Evolutionary conservation across 2,329 filamentous ascomycete species (phyloP), one percentile per base, ranked within the genome.

Genomic region (Pseudonectria foliicola): DNA sequence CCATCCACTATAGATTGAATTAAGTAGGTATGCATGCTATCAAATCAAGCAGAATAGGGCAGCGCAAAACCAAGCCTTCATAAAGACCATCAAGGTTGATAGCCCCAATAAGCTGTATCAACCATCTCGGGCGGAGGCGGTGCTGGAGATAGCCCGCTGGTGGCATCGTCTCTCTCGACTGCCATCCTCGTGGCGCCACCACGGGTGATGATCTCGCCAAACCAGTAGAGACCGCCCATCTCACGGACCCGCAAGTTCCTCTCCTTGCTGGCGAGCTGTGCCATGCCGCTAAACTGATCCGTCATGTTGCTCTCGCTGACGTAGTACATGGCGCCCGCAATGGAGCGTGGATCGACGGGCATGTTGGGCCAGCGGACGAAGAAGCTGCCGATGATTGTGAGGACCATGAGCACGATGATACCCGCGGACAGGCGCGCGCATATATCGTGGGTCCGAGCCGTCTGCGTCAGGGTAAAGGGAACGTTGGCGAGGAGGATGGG

Each of bases 401-500:
- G 18, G 4, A 67, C 50, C 67, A 72, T 71, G 18, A 66, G 36
- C 2, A 50, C 55, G 7, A 74, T 38, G 4, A 69, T 52, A 1
- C 58, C 43, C 2, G 62, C 54, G 1, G 59, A 56, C 8, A 70
- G 39, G 18, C 61, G 60, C 1, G 64, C 57, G 40, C 64, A 71
- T 6, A 63, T 51, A 1, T 54, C 54, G 31, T 67, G 63, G 0
- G 66, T 59, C 12, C 48, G 47, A 24, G 55, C 50, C 1, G 60
- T 61, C 33, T 67, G 63, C 0, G 62, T 60, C 3, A 63, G 56
- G 34, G 60, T 66, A 49, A 67, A 70, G 1, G 69, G 64, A 2
- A 73, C 59, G 40, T 71, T 72, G 44, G 66, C 59, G 3, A 74
- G 58, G 2, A 68, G 55, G 13, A 72, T 55, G 2, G 69, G 70